Evolutionary conservation across 1,139 yeast species (phyloP), one percentile per base, ranked within the genome.

Genomic region (Meyerozyma elateridarum): DNA sequence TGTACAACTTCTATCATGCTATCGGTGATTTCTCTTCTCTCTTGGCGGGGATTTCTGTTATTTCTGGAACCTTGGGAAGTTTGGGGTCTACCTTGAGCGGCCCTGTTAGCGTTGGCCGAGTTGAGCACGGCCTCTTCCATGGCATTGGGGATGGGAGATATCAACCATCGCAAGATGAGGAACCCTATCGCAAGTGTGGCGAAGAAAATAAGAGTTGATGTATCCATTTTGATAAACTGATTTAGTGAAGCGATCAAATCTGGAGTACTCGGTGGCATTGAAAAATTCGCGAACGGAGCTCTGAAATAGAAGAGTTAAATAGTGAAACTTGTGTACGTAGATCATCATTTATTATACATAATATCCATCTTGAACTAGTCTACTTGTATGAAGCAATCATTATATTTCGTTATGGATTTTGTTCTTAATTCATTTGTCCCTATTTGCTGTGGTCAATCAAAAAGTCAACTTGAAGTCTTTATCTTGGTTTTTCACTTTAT

Each of bases 1-100:
- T 79, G 85, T 1, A 89, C 96, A 1, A 85, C 80, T 43, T 84
- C 93, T 30, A 89, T 69, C 97, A 89, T 89, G 40, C 75, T 79
- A 8, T 69, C 73, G 3, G 87, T 82, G n/a, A 84, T 83, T 3
- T 64, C 70, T 35, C 95, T 73, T 34, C 73, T 61, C 12, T 39
- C 39, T 27, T 48, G 56, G 35, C 22, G 36, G 33, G 13, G 40
- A 7, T 17, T 15, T 21, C 9, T 8, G 30, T n/a, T 12, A 29
- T 11, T 15, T 40, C 36, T 11, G 40, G 39, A 8, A 31, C 26
- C 11, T 13, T 20, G 30, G 5, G 32, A 33, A 34, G 28, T 35
- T 17, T 15, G 15, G 6, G 9, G 29, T 26, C 25, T 28, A 27
- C 28, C 22, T 22, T 30, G 28, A 36, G 40, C 6, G 42, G 42